Conservation (phyloP, 495 filamentous ascomycete species). For the Penicillium daleae region DNA sequence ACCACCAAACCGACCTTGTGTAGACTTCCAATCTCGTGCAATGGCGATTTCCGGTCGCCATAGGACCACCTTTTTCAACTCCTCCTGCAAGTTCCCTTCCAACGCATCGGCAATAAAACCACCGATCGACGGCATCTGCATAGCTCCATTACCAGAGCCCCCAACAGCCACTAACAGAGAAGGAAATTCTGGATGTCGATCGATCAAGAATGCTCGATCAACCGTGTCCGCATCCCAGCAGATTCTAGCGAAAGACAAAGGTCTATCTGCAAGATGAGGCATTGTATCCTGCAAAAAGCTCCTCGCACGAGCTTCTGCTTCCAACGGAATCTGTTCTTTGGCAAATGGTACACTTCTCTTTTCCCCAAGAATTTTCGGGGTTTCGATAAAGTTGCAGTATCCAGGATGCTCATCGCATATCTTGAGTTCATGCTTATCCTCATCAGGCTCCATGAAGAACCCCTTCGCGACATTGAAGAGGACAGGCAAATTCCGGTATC, state of each 20-base stretch:
- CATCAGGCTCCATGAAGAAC: constrained; percentile 61
- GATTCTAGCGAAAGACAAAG: constrained; percentile 53
- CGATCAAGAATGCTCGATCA: constrained; percentile 55
- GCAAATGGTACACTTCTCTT: constrained; percentile 49
- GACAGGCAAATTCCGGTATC: constrained; percentile 52
- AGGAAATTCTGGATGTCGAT: constrained; percentile 42
- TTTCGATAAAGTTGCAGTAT: constrained; percentile 51
- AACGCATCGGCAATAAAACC: constrained; percentile 50
- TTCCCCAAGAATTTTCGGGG: constrained; percentile 24
- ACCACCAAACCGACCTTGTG: constrained; percentile 53
- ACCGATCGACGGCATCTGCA: constrained; percentile 55
- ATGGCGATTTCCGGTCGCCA: constrained; percentile 56
- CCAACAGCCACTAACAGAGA: constrained; percentile 53
- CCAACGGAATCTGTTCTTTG: constrained; percentile 50
- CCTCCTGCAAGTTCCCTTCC: constrained; percentile 44
- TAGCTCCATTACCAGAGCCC: constrained; percentile 56
- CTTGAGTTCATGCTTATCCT: constrained; percentile 54
- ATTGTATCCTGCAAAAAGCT: constrained; percentile 53
- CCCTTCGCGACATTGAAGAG: constrained; percentile 56
- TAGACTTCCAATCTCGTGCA: constrained; percentile 52
- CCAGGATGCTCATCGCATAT: constrained; percentile 62
- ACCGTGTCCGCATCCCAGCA: constrained; percentile 60
- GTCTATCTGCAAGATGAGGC: constrained; percentile 51
- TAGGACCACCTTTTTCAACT: constrained; percentile 45
- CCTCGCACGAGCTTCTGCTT: constrained; percentile 46